Conservation (phyloP, 257 asterid genomes). For the Parsonsia alboflavescens region DNA sequence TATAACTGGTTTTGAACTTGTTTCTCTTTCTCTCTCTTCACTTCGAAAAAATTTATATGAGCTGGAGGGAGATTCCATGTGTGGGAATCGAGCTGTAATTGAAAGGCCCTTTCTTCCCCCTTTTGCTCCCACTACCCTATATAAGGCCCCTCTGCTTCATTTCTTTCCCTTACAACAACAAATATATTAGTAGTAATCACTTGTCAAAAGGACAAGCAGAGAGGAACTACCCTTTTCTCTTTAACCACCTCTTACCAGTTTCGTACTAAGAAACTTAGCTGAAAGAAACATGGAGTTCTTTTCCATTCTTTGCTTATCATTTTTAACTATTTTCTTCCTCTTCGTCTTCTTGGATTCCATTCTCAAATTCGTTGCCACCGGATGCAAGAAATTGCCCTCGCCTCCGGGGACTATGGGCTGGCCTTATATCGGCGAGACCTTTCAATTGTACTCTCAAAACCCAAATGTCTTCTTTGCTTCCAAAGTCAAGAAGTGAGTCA, state of each 20-base stretch:
- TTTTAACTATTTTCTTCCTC: slow-evolving; percentile 9
- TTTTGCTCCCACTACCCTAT: slow-evolving; percentile 12
- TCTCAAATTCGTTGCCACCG: slow-evolving; percentile 8
- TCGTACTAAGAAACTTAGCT: background rate
- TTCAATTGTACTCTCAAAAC: slow-evolving; percentile 34
- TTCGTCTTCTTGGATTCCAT: slow-evolving; percentile 11
- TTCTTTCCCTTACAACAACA: slow-evolving; percentile 10
- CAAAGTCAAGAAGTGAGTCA: slow-evolving; percentile 35
- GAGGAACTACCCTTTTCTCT: too few species aligned
- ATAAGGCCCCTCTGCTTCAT: slow-evolving; percentile 12
- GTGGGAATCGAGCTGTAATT: slow-evolving; percentile 23
- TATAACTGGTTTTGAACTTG: background rate
- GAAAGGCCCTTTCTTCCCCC: background rate
- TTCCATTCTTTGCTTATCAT: slow-evolving; percentile 1
- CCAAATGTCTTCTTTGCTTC: slow-evolving; percentile 38
- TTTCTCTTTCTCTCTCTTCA: slow-evolving; percentile 8
- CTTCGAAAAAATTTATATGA: slow-evolving; percentile 8
- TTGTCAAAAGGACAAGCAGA: slow-evolving; percentile 6
- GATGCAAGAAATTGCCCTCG: slow-evolving; percentile 19
- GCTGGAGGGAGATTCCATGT: slow-evolving; percentile 32
- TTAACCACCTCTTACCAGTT: background rate
- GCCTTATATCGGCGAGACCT: slow-evolving; percentile 42
- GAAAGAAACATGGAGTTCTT: slow-evolving; percentile 19
- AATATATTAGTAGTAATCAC: background rate
- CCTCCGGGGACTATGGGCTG: slow-evolving; percentile 44